These are phyloP conservation scores for Aechmea fasciata DNA, from an alignment of 176 grass and related monocot species.

Conservation along the genomic window DNA sequence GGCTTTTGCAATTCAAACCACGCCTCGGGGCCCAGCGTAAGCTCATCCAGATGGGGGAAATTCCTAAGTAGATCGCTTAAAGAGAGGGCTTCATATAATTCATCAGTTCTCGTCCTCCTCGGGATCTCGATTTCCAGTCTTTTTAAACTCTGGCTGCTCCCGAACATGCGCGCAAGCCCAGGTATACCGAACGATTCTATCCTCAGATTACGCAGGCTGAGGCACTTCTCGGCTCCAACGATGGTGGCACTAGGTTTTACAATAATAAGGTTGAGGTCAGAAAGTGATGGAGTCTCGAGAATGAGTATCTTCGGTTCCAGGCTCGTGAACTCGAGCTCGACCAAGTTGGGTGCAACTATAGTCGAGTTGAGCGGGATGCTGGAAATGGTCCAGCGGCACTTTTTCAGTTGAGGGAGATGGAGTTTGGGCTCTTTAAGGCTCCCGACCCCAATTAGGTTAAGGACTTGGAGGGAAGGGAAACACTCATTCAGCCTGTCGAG, in stretches of 20 bases:
- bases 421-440: conserved; percentile 56
- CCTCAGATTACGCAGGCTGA: conserved; percentile 34
- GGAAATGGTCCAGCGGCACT: conserved; percentile 50
- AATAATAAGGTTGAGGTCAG: conserved; percentile 45
- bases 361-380: conserved; percentile 37
- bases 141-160: conserved; percentile 14
- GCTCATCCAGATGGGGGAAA: conserved; percentile 39
- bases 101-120: conserved; percentile 1
- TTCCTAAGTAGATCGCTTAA: conserved; percentile 22
- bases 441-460: conserved; percentile 59
- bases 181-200: conserved; percentile 34
- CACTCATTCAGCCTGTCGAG: conserved; percentile 60
- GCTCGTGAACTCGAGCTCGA: conserved; percentile 58
- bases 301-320: conserved; percentile 43
- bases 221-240: conserved; percentile 21
- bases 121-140: conserved; percentile 41
- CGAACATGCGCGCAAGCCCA: conserved; percentile 21
- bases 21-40: conserved; percentile 39
- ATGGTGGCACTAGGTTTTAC: conserved; percentile 28
- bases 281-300: conserved; percentile 42
- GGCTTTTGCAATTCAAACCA: conserved; percentile 29
- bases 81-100: conserved; percentile 21
- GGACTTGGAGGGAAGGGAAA: conserved; percentile 62
- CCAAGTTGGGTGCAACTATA: conserved; percentile 40
- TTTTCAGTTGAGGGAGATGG: conserved; percentile 50